These are phyloP conservation scores for Colletotrichum echinochloae DNA, from an alignment of 2,329 filamentous ascomycete species.

Conservation along the genomic window DNA sequence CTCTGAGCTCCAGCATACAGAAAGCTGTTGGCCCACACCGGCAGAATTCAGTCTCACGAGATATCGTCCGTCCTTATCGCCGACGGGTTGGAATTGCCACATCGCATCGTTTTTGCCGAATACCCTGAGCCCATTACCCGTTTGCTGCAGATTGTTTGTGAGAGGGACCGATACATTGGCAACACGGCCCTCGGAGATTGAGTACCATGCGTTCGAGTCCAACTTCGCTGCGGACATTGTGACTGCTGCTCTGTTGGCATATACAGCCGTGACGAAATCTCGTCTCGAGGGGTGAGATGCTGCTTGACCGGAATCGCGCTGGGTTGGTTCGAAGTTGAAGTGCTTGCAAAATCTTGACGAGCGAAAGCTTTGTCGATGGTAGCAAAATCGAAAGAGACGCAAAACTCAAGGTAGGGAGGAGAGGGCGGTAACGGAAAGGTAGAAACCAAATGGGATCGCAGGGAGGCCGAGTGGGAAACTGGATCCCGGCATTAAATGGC, in stretches of 20 bases:
- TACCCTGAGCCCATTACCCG: constrained; percentile 44
- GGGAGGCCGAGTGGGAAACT: constrained; percentile 1
- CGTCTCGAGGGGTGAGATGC: background rate
- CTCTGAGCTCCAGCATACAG: constrained; percentile 45
- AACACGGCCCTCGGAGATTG: constrained; percentile 51
- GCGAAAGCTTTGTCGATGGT: background rate
- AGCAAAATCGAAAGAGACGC: background rate
- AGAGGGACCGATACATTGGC: constrained; percentile 43
- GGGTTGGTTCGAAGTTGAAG: background rate
- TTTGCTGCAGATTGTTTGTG: constrained; percentile 43
- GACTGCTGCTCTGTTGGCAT: background rate
- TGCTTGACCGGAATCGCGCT: background rate
- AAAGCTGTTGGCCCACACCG: constrained; percentile 47
- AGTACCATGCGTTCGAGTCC: constrained; percentile 52
- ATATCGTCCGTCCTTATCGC: constrained; percentile 47
- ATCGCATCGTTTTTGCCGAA: constrained; percentile 39
- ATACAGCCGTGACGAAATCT: background rate
- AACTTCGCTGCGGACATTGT: constrained; percentile 45
- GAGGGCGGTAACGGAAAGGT: background rate
- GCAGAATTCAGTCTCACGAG: constrained; percentile 47
- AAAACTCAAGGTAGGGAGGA: background rate
- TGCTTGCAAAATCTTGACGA: background rate
- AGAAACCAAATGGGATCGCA: background rate
- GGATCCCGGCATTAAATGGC: constrained; percentile 15
- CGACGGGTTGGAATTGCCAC: constrained; percentile 49